Base-by-base conservation (phyloP, 2,329 filamentous ascomycete genomes). In the Fusarium continuum region DNA sequence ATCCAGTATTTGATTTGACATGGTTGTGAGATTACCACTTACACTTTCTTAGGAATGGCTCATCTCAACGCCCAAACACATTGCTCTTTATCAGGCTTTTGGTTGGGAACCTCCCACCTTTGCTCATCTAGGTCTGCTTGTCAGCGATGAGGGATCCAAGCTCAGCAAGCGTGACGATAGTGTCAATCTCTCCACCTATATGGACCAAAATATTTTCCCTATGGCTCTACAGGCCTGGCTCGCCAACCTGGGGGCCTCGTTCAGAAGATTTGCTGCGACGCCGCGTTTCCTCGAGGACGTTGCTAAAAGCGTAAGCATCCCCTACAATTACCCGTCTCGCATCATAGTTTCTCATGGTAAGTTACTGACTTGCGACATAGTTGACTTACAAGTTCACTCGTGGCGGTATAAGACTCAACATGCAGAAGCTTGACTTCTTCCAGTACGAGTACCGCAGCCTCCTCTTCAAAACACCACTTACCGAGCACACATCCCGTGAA, bases 301-400 rank as follows among this genome's bases (percentile, higher is more conserved):
- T 48, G 83, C 92, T 38, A 74, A 88, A 16, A 87, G 87, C 55
- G 90, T 91, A 79, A 49, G 84, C 40, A 17, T 13, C 17, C 43
- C 23, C 28, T 19, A 9, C 11, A n/a, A 22, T n/a, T 4, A 2
- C 8, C 14, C 11, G 6, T n/a, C 10, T 34, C 2, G n/a, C 19
- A 9, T 7, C 9, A 5, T 25, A 16, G 6, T 3, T 4, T 5
- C 3, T 2, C 10, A 13, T 28, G 6, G 8, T 9, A 45, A 10
- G 8, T 7, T 57, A 39, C 72, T 77, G 49, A 79, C 45, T 29
- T 36, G 22, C 13, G 20, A 5, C 36, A 14, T 57, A 92, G 85
- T 94, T 97, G 73, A 87, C 88, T 39, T 83, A 96, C 65, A 93
- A 92, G 72, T 96, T 97, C 77, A 98, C 93, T 4, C 91, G 90